Base-by-base conservation (phyloP, 306 rosid genomes). In the Amphicarpaea edgeworthii region DNA sequence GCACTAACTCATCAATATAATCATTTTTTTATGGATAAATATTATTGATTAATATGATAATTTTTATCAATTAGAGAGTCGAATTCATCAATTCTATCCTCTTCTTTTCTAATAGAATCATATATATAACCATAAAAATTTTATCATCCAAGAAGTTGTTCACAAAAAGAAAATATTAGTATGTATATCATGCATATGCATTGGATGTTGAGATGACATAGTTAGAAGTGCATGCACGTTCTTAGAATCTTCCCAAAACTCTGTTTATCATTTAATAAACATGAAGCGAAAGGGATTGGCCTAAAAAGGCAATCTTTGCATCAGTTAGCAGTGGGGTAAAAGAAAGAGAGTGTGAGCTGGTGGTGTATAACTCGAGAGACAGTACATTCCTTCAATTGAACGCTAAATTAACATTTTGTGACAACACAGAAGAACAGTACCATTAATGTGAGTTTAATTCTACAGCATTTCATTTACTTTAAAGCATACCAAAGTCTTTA, bases 161-260 rank as follows among this genome's bases (percentile, higher is more conserved):
- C 32, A 26, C 11, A 7, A 5, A 68, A 68, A 45, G 4, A 65
- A 15, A 79, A 15, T 65, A 16, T 37, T 4, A 40, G 8, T 9
- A 17, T 55, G 28, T 73, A 72, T 17, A 54, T 55, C 58, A 66
- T 77, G 73, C 73, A 65, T 79, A 49, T 77, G 73, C 77, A 24
- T 77, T 23, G 82, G 82, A 77, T 77, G 59, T 72, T 58, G 80
- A 72, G 73, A 77, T 77, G 38, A 72, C 82, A 66, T 66, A 1
- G 76, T 82, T 55, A 30, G 30, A 68, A 77, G 63, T 57, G 51
- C 65, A 72, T n/a, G n/a, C n/a, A n/a, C 19, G 76, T 84, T 84
- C 89, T 84, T 82, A 79, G 86, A 87, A 84, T 69, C 90, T 83
- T 84, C 92, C 79, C 84, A 54, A 68, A 75, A 59, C 68, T 45